Conservation (phyloP, 768 basidiomycete genomes). For the Postia placenta region DNA sequence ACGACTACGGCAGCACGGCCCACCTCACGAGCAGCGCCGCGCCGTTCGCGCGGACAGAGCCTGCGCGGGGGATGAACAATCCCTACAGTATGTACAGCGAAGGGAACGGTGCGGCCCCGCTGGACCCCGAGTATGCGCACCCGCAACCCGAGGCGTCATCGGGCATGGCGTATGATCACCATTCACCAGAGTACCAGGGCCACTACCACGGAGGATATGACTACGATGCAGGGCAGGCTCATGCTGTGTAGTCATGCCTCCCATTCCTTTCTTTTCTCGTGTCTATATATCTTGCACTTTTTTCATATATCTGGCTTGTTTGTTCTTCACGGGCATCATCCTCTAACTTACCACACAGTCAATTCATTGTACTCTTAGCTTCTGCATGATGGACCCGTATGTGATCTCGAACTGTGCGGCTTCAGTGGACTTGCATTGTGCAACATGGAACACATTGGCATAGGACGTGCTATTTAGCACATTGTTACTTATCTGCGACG, state of each 20-base stretch:
- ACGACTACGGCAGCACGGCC: conserved; percentile 61
- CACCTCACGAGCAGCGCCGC: conserved; percentile 56
- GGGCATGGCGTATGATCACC: neutral
- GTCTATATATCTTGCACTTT: neutral
- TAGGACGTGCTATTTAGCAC: too few species aligned
- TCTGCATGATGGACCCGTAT: conserved; percentile 6
- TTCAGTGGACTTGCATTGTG: too few species aligned
- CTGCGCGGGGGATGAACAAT: conserved; percentile 1
- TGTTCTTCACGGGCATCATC: neutral
- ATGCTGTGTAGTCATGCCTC: conserved; percentile 19
- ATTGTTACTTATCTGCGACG: neutral
- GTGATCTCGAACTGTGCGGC: neutral
- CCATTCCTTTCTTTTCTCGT: neutral
- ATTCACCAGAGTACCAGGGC: conserved; percentile 8
- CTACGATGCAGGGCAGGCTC: conserved; percentile 18
- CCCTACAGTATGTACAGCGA: conserved; percentile 3
- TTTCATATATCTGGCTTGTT: neutral
- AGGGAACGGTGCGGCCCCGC: neutral
- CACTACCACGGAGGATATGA: conserved; percentile 12
- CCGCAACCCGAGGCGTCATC: conserved; percentile 1
- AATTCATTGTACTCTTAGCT: conserved; percentile 10
- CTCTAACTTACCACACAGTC: conserved; percentile 3
- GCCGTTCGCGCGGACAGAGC: conserved; percentile 38
- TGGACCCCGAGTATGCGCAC: conserved; percentile 11
- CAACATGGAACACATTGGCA: too few species aligned